A percentile compares a stretch with the other conserved stretches of the same genome.
These are phyloP conservation scores for Hysterium pulicare DNA, from an alignment of 2,329 filamentous ascomycete species.

Conservation along the genomic window DNA sequence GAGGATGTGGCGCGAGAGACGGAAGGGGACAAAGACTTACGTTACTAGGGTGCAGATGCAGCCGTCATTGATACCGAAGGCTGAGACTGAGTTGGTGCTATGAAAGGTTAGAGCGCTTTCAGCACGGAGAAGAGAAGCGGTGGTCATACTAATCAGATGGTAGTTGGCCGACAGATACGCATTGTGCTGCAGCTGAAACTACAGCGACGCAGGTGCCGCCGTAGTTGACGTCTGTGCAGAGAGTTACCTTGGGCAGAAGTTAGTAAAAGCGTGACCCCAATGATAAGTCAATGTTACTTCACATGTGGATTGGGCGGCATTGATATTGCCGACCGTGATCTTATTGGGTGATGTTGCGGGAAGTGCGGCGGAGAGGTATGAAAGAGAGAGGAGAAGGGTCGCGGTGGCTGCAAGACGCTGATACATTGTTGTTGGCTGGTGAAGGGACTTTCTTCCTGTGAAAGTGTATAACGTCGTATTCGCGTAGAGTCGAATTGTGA, in stretches of 20 bases:
- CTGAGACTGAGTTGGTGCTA: background rate
- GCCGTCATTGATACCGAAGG: constrained; percentile 1
- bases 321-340: background rate
- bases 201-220: background rate
- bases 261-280: background rate
- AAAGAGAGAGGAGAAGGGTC: background rate
- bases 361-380: background rate
- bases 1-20: too few species aligned
- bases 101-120: background rate
- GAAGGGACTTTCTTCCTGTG: too few species aligned
- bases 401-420: background rate
- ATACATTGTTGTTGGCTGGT: background rate
- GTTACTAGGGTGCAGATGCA: background rate
- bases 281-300: background rate
- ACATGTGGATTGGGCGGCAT: background rate
- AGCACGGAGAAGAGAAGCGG: background rate
- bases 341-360: background rate
- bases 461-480: too few species aligned
- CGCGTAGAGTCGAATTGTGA: too few species aligned
- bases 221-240: background rate
- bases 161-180: background rate
- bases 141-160: background rate
- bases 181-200: background rate
- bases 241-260: background rate
- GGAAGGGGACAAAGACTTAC: background rate